These are phyloP conservation scores for Neurospora crassa DNA, from an alignment of 2,329 filamentous ascomycete genomes.

Conservation along the genomic window DNA sequence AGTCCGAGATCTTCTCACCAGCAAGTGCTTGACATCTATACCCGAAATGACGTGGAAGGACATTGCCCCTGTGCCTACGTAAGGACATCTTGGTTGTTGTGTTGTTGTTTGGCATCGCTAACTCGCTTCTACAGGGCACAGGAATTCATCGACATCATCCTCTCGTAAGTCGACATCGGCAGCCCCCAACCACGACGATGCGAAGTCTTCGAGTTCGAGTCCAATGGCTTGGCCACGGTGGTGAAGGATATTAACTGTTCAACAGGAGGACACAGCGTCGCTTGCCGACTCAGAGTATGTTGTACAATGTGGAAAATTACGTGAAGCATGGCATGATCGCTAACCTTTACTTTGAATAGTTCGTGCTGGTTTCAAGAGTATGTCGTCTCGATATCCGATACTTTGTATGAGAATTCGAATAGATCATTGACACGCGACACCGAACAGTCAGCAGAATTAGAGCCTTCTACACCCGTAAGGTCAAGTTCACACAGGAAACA, in stretches of 20 bases:
- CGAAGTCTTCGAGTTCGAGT: background rate
- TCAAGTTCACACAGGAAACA: conserved; percentile 96
- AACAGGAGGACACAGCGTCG: conserved; percentile 78
- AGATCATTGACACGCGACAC: conserved; percentile 1
- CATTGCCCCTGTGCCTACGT: conserved; percentile 22
- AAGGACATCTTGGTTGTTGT: conserved; percentile 4
- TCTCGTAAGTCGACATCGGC: conserved; percentile 29
- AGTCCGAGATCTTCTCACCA: conserved; percentile 10
- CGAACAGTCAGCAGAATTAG: conserved; percentile 72
- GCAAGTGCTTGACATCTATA: background rate
- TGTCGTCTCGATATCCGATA: conserved; percentile 1
- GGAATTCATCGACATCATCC: conserved; percentile 96
- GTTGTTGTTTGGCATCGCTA: conserved; percentile 1
- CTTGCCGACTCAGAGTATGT: conserved; percentile 67
- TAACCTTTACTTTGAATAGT: conserved; percentile 28
- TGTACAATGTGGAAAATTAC: background rate
- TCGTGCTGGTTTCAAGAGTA: conserved; percentile 74
- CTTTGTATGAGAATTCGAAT: background rate
- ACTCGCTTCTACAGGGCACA: conserved; percentile 42
- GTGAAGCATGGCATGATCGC: background rate
- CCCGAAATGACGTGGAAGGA: conserved; percentile 22
- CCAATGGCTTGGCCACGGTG: background rate
- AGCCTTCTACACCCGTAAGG: conserved; percentile 90
- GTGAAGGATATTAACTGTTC: conserved; percentile 3
- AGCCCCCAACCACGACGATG: background rate